A percentile compares a stretch with the other conserved stretches of the same genome.
phyloP scores from a whole-genome alignment of 371 early-diverging fungal species.

The Nosema muscidifuracis region DNA sequence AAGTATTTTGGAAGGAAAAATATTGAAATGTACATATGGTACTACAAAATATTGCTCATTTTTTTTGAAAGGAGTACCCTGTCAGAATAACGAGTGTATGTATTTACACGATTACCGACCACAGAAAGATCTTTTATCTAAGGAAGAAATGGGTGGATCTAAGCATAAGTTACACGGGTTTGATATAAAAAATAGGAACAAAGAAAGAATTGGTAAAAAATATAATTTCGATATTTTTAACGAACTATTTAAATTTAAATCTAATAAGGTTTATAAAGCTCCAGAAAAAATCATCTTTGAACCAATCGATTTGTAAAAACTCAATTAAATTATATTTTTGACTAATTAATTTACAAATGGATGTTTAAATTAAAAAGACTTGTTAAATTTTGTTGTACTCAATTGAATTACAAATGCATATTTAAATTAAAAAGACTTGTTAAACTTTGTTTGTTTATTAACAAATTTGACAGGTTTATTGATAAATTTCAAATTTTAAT shows the following conservation, averaged over 20 bases:
- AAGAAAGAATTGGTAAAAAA: constrained; percentile 46
- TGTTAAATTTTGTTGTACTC: too few species aligned
- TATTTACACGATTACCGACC: constrained; percentile 61
- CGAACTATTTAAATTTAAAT: constrained; percentile 50
- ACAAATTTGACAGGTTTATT: too few species aligned
- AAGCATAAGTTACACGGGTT: constrained; percentile 62
- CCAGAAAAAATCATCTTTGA: constrained; percentile 54
- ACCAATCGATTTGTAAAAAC: constrained; percentile 42
- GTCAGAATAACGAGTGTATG: constrained; percentile 63
- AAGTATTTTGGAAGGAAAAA: constrained; percentile 56
- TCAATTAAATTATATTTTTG: too few species aligned
- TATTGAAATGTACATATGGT: constrained; percentile 63
- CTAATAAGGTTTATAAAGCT: constrained; percentile 26
- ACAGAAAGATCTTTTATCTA: constrained; percentile 56
- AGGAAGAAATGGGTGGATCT: constrained; percentile 60
- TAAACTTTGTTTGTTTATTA: too few species aligned
- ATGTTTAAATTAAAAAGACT: too few species aligned
- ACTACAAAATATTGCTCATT: constrained; percentile 64
- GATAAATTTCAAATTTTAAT: too few species aligned
- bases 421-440: too few species aligned
- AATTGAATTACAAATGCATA: too few species aligned
- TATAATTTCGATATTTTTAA: constrained; percentile 44
- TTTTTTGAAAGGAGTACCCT: constrained; percentile 61
- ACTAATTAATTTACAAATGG: too few species aligned
- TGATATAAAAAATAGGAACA: constrained; percentile 54